Evolutionary conservation across 257 asterid genomes (phyloP).

Genomic region (Eucommia ulmoides): DNA sequence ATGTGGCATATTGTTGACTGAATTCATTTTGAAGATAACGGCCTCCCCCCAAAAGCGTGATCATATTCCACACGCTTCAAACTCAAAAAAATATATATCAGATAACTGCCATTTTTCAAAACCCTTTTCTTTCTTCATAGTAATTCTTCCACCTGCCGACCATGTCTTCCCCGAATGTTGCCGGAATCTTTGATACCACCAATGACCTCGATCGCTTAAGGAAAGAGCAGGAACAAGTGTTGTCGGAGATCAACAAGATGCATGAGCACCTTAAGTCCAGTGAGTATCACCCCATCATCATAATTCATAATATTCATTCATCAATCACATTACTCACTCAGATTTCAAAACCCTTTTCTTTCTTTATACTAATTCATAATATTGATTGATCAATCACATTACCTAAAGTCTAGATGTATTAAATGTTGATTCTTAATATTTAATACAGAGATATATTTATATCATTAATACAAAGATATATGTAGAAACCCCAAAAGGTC

Average conservation of each 20-base stretch:
- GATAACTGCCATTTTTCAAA: no score
- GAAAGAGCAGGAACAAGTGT: slow-evolving; percentile 69
- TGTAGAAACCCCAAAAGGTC: no score
- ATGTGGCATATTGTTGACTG: no score
- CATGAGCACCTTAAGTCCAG: slow-evolving; percentile 84
- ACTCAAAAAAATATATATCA: no score
- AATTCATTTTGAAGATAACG: no score
- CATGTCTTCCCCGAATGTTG: slow-evolving; percentile 71
- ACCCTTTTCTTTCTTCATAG: no score
- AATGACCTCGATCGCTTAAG: slow-evolving; percentile 91
- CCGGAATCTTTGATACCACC: slow-evolving; percentile 62
- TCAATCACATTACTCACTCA: background rate
- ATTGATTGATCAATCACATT: background rate
- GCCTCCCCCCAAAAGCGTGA: no score
- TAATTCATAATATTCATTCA: background rate
- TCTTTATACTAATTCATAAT: background rate
- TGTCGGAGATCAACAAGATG: slow-evolving; percentile 79
- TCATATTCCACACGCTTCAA: no score
- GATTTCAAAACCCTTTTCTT: background rate
- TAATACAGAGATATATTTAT: no score
- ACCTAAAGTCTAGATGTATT: no score
- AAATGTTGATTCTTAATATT: no score
- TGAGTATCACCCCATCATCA: slow-evolving; percentile 20
- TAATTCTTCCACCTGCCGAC: slow-evolving; percentile 25
- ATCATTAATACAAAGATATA: background rate